These are phyloP conservation scores for Calonectria naviculata DNA, from an alignment of 2,329 filamentous ascomycete genomes.

Conservation along the genomic window DNA sequence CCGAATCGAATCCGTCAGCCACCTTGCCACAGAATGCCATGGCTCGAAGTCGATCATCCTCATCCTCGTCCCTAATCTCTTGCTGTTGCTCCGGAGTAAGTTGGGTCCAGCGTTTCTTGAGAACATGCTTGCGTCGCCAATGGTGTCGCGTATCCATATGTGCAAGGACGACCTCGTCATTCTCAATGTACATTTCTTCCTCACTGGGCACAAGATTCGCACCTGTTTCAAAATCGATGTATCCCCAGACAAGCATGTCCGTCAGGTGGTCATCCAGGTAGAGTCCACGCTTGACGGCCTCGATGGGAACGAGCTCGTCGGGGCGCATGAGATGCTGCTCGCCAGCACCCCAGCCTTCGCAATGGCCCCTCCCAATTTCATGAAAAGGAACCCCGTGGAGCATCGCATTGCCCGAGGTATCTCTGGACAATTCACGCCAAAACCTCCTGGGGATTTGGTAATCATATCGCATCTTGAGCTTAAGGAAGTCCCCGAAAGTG, in stretches of 20 bases:
- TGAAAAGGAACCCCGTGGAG: conserved; percentile 63
- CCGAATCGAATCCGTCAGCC: conserved; percentile 27
- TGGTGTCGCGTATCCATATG: conserved; percentile 48
- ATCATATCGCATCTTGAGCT: conserved; percentile 68
- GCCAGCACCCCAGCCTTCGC: conserved; percentile 67
- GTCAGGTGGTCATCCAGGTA: conserved; percentile 64
- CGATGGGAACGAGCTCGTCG: conserved; percentile 69
- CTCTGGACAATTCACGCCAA: background rate
- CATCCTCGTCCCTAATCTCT: conserved; percentile 50
- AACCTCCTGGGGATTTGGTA: conserved; percentile 53
- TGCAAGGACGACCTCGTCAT: conserved; percentile 52
- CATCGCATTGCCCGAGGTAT: background rate
- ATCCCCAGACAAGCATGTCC: conserved; percentile 72
- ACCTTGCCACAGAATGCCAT: conserved; percentile 46
- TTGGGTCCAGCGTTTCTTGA: conserved; percentile 56
- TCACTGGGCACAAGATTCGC: conserved; percentile 61
- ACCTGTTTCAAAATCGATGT: conserved; percentile 64
- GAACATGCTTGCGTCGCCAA: conserved; percentile 57
- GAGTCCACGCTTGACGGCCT: conserved; percentile 64
- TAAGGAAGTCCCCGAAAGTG: conserved; percentile 61
- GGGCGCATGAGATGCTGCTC: conserved; percentile 60
- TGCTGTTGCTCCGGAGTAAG: conserved; percentile 51
- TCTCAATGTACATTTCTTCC: conserved; percentile 63
- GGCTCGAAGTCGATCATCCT: conserved; percentile 48
- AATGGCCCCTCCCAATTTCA: conserved; percentile 63